These are phyloP conservation scores for Lagerstroemia speciosa DNA, from an alignment of 345 rosid species.

Conservation along the genomic window DNA sequence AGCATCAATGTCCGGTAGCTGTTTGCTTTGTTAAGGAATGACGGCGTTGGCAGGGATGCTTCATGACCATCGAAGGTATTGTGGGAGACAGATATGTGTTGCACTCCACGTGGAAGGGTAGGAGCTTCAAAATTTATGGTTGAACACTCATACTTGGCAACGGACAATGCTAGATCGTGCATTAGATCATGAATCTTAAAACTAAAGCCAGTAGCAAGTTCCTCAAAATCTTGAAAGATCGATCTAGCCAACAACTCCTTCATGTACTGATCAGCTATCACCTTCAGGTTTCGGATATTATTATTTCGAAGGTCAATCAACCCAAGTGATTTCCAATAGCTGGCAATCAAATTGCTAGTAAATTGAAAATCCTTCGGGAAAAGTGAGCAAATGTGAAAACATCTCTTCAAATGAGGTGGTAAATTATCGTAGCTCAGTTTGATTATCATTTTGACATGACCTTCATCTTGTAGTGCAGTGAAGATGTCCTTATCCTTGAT, in stretches of 20 bases:
- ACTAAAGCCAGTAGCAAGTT: background rate
- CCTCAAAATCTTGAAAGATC: slow-evolving; percentile 12
- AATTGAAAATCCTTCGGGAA: background rate
- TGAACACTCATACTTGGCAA: background rate
- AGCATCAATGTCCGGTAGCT: too few relatives aligned
- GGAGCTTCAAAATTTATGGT: background rate
- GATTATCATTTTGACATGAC: background rate
- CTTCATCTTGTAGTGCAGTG: background rate
- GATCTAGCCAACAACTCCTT: slow-evolving; percentile 11
- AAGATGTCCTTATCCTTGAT: background rate
- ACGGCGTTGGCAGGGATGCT: too few relatives aligned
- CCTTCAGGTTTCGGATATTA: slow-evolving; percentile 5
- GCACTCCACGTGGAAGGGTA: background rate
- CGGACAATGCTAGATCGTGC: slow-evolving; percentile 16
- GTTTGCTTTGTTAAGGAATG: too few relatives aligned
- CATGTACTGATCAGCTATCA: slow-evolving; percentile 12
- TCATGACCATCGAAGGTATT: background rate
- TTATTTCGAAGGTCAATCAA: background rate
- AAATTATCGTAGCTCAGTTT: background rate
- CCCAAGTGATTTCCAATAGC: background rate
- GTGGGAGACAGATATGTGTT: background rate
- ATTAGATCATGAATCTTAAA: slow-evolving; percentile 18
- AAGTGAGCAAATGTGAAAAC: background rate
- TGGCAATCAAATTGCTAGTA: background rate
- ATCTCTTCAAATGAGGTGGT: slow-evolving; percentile 4